A percentile compares a stretch with the other conserved stretches of the same genome.
phyloP scores from a whole-genome alignment of 331 rosid species.

The Stylosanthes scabra region DNA sequence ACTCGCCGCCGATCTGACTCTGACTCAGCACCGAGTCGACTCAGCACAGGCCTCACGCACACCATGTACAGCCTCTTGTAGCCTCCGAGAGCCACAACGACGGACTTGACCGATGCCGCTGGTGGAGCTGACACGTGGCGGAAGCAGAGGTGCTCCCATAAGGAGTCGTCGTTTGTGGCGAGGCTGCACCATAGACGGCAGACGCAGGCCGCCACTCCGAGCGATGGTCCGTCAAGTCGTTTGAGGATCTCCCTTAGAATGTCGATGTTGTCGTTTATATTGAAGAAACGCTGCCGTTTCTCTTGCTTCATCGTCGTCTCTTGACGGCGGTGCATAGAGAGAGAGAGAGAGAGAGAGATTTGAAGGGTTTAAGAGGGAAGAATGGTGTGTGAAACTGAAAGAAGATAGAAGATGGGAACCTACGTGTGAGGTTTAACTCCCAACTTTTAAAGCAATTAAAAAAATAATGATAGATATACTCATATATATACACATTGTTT shows the following conservation, averaged over 20 bases:
- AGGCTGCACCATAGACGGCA: constrained; percentile 87
- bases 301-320: constrained; percentile 43
- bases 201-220: constrained; percentile 86
- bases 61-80: constrained; percentile 86
- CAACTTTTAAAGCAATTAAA: too few relatives aligned
- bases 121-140: constrained; percentile 70
- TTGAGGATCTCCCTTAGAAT: constrained; percentile 81
- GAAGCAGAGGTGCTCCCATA: constrained; percentile 97
- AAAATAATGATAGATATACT: too few relatives aligned
- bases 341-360: background rate
- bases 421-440: constrained; percentile 21
- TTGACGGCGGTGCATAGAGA: constrained; percentile 34
- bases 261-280: constrained; percentile 88
- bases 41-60: constrained; percentile 81
- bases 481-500: too few relatives aligned
- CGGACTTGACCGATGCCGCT: constrained; percentile 49
- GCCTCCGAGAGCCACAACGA: constrained; percentile 91
- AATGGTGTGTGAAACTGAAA: constrained; percentile 22
- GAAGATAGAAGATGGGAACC: too few relatives aligned
- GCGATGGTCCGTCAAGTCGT: constrained; percentile 89
- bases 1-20: constrained; percentile 57
- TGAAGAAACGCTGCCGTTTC: constrained; percentile 50
- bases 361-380: constrained; percentile 34
- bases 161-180: constrained; percentile 76
- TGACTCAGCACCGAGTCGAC: constrained; percentile 66